A percentile compares a stretch with the other conserved stretches of the same genome.
Evolutionary conservation across 1,284 basidiomycete species (phyloP).

Genomic region (Lentinus polychrous): DNA sequence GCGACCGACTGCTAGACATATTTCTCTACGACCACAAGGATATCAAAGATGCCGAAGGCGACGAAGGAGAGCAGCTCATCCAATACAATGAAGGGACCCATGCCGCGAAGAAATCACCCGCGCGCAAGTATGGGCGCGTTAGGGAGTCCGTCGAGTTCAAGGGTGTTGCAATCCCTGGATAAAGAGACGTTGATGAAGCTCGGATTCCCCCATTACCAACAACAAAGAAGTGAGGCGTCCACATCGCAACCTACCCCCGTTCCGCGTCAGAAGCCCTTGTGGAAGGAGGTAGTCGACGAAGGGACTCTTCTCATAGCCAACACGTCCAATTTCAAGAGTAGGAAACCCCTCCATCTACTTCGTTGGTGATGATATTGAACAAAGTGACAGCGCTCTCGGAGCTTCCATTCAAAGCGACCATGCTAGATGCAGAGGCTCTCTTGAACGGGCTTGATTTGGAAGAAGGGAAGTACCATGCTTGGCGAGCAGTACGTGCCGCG

Average conservation of each 20-base stretch:
- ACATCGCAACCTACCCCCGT: background rate
- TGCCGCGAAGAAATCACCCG: too few relatives aligned
- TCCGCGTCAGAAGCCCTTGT: conserved; percentile 5
- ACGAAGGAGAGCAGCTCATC: too few relatives aligned
- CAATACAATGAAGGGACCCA: too few relatives aligned
- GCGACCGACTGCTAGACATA: too few relatives aligned
- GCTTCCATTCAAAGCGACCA: conserved; percentile 14
- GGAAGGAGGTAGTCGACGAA: conserved; percentile 12
- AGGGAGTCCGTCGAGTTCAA: too few relatives aligned
- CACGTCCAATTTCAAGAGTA: conserved; percentile 18
- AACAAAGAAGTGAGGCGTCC: background rate
- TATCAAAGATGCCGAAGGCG: too few relatives aligned
- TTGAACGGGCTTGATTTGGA: conserved; percentile 10
- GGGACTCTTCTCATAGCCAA: conserved; percentile 14
- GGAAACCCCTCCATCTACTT: conserved; percentile 8
- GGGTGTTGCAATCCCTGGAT: too few relatives aligned
- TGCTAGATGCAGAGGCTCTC: conserved; percentile 16
- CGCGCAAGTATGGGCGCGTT: too few relatives aligned
- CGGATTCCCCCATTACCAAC: too few relatives aligned
- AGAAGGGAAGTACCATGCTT: conserved; percentile 17
- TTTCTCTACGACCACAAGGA: too few relatives aligned
- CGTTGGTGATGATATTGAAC: background rate
- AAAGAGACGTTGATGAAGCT: too few relatives aligned
- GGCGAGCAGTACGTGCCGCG: conserved; percentile 14
- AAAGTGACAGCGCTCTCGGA: conserved; percentile 5